A percentile compares a stretch with the other conserved stretches of the same genome.
These are phyloP conservation scores for Diaporthe batatas DNA, from an alignment of 2,329 filamentous ascomycete species.

Conservation along the genomic window DNA sequence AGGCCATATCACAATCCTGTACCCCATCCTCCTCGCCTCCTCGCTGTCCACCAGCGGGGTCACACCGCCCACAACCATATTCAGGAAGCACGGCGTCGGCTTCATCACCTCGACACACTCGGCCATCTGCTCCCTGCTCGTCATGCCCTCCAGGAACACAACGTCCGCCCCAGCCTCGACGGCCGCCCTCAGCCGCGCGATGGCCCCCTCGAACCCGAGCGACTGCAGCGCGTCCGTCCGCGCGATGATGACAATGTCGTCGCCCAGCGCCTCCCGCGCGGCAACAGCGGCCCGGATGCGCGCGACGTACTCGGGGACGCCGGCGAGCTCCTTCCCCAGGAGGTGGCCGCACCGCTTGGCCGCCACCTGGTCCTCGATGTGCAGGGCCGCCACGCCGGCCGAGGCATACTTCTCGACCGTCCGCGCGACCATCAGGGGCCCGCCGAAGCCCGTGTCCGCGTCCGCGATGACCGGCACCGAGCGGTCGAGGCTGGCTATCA, in stretches of 20 bases:
- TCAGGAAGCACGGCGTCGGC: constrained; percentile 50
- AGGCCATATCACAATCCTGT: constrained; percentile 52
- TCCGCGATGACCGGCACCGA: constrained; percentile 71
- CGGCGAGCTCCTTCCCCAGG: constrained; percentile 70
- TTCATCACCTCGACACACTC: constrained; percentile 40
- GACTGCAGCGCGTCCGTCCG: constrained; percentile 72
- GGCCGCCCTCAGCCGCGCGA: constrained; percentile 64
- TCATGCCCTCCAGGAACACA: constrained; percentile 71
- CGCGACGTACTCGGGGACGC: constrained; percentile 61
- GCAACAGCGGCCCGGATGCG: constrained; percentile 68
- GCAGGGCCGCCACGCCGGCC: constrained; percentile 69
- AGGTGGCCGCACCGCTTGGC: constrained; percentile 77
- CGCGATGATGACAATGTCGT: constrained; percentile 75
- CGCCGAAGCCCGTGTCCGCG: constrained; percentile 69
- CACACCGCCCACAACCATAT: constrained; percentile 52
- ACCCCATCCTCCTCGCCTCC: constrained; percentile 49
- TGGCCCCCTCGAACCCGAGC: constrained; percentile 68
- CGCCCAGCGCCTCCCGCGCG: constrained; percentile 61
- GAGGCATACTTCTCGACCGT: constrained; percentile 64
- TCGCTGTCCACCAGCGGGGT: constrained; percentile 49
- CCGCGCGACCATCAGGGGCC: constrained; percentile 65
- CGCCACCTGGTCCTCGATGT: constrained; percentile 74
- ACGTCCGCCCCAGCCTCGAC: constrained; percentile 69
- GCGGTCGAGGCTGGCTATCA: constrained; percentile 72
- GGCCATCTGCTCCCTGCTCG: constrained; percentile 59